Conservation (phyloP, 2,329 filamentous ascomycete genomes). For the Immersiporthe knoxdaviesiana region DNA sequence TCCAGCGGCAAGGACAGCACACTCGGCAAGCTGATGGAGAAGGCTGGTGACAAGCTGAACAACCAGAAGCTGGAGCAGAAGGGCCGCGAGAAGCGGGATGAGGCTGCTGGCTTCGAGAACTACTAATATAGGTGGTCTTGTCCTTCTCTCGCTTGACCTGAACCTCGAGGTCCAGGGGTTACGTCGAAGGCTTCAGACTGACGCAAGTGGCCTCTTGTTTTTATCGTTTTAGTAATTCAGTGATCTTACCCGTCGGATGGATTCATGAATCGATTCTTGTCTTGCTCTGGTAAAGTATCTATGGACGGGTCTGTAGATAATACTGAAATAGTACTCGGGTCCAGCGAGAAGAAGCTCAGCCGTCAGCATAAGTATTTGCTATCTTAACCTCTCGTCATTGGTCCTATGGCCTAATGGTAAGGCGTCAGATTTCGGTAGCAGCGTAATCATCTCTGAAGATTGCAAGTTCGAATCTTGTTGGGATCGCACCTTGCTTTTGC, state of each 20-base stretch:
- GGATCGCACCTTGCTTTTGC: neutral
- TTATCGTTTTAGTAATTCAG: too few species aligned
- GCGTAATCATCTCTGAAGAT: conserved; percentile 8
- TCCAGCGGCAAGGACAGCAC: conserved; percentile 47
- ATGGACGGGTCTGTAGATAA: neutral
- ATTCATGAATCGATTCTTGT: too few species aligned
- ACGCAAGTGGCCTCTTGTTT: neutral
- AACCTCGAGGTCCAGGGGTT: too few species aligned
- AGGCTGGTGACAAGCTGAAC: conserved; percentile 54
- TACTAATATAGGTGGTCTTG: conserved; percentile 18
- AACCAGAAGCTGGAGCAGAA: conserved; percentile 52
- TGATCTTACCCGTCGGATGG: too few species aligned
- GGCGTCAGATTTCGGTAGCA: conserved; percentile 15
- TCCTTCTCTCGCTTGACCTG: neutral
- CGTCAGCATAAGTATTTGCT: neutral
- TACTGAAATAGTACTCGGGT: too few species aligned
- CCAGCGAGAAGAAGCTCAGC: neutral
- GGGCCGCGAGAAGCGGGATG: conserved; percentile 55
- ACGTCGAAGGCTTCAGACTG: neutral
- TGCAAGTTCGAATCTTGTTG: conserved; percentile 12
- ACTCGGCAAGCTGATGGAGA: conserved; percentile 62
- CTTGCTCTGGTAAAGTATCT: too few species aligned
- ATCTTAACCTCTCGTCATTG: neutral
- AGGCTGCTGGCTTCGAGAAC: conserved; percentile 34
- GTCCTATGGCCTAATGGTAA: too few species aligned